phyloP scores from a whole-genome alignment of 495 filamentous ascomycete genomes.

The Parathielavia appendiculata region DNA sequence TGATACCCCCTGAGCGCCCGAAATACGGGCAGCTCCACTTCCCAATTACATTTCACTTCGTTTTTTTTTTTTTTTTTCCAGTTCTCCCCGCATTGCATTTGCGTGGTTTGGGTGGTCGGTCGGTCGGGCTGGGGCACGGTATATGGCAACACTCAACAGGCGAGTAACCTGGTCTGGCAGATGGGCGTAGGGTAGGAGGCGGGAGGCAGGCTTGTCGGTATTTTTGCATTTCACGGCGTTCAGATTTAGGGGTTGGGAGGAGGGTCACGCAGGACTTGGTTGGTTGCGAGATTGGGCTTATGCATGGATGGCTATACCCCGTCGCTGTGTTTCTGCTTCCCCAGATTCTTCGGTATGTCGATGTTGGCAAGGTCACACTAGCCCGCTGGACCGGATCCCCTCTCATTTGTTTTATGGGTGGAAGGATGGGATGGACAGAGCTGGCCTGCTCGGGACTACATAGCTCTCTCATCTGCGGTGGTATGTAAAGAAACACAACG shows the following conservation, averaged over 20 bases:
- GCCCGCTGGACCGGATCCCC: background rate
- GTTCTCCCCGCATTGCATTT: slow-evolving; percentile 10
- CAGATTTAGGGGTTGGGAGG: background rate
- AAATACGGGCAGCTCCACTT: background rate
- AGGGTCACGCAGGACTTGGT: background rate
- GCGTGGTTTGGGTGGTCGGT: background rate
- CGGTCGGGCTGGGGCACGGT: background rate
- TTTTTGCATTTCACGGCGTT: slow-evolving; percentile 2
- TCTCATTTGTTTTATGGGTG: background rate
- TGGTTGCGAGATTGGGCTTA: background rate
- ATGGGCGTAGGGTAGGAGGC: background rate
- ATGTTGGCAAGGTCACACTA: background rate
- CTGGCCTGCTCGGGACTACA: no score
- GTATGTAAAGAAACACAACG: no score
- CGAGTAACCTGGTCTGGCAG: background rate
- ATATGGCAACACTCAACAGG: background rate
- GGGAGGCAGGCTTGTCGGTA: background rate
- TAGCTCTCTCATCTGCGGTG: no score
- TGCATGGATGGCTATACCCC: background rate
- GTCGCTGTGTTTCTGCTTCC: background rate
- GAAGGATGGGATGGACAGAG: no score
- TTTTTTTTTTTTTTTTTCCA: background rate
- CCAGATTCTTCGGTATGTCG: background rate
- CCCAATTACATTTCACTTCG: background rate
- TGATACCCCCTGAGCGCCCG: slow-evolving; percentile 17